These are phyloP conservation scores for Wickerhamiella infanticola DNA, from an alignment of 1,139 yeast species.

Conservation along the genomic window DNA sequence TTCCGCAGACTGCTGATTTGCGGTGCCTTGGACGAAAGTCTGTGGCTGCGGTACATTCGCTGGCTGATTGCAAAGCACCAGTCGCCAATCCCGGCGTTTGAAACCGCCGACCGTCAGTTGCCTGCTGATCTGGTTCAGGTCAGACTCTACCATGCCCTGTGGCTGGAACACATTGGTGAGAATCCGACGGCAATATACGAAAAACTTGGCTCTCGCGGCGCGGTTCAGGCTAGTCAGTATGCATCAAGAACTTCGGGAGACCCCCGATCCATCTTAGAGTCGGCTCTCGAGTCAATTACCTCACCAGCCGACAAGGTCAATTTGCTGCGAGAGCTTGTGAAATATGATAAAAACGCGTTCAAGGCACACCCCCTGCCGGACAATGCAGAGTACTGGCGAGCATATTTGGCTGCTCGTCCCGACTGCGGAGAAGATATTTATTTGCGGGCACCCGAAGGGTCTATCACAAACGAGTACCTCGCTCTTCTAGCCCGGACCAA, in stretches of 20 bases:
- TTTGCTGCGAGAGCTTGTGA: constrained; percentile 6
- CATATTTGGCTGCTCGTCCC: constrained; percentile 7
- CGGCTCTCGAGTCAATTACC: background rate
- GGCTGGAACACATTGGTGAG: constrained; percentile 9
- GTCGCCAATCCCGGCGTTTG: constrained; percentile 1
- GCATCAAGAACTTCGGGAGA: constrained; percentile 4
- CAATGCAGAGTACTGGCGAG: constrained; percentile 9
- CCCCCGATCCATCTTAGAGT: background rate
- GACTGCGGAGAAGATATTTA: constrained; percentile 8
- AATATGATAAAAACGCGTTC: constrained; percentile 4
- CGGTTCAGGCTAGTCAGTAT: constrained; percentile 6
- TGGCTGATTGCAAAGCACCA: constrained; percentile 20
- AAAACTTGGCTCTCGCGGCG: background rate
- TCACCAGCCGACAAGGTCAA: background rate
- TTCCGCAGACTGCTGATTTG: constrained; percentile 42
- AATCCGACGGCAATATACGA: constrained; percentile 13
- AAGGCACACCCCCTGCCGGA: background rate
- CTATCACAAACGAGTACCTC: constrained; percentile 7
- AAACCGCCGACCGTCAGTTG: constrained; percentile 2
- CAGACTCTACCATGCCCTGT: constrained; percentile 11
- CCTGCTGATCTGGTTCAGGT: constrained; percentile 1
- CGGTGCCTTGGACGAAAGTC: constrained; percentile 35
- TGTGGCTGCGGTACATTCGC: constrained; percentile 52
- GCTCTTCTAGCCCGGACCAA: constrained; percentile 7
- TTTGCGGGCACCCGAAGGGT: constrained; percentile 7